Evolutionary conservation across 345 rosid species (phyloP), one percentile per base, ranked within the genome.

Genomic region (Lepidium africanum): DNA sequence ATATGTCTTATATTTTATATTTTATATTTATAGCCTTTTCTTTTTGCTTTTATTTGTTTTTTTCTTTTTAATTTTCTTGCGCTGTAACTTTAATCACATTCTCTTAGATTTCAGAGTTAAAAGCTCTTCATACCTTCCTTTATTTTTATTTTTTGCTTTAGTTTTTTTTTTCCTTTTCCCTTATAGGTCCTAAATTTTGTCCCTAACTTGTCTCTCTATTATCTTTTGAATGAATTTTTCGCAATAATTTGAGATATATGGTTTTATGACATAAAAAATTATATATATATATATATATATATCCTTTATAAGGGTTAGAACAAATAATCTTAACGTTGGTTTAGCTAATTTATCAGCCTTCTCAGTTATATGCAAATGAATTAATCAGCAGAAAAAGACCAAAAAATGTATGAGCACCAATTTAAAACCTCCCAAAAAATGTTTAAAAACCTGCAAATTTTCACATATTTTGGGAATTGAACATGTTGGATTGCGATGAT

Each of bases 41-140:
- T 76, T 77, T 42, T 65, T 70, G 55, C 67, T 70, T 58, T 73
- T 23, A 53, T 53, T 46, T 59, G 17, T 69, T 60, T 70, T 70
- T 45, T 45, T 58, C 63, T 62, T 52, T 59, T 30, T 5, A 1
- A 30, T 5, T 30, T 71, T 59, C 45, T 75, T 70, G 76, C 68
- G 45, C 32, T 63, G 52, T 64, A 54, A 74, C 81, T 79, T 82
- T 69, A 77, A 69, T 74, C 83, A 71, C 76, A 74, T 61, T 75
- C 77, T 70, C 80, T 77, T 82, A 61, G 75, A 79, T 76, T 81
- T 79, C 83, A 77, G 78, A 59, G 67, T 50, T 65, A 66, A 72
- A 72, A 72, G 68, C 70, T 72, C 53, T 46, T 59, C 69, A 51
- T 21, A 39, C 63, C 54, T 52, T 55, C 48, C 64, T 61, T 72